Conservation (phyloP, 306 rosid genomes). For the Cicer chorassanicum region DNA sequence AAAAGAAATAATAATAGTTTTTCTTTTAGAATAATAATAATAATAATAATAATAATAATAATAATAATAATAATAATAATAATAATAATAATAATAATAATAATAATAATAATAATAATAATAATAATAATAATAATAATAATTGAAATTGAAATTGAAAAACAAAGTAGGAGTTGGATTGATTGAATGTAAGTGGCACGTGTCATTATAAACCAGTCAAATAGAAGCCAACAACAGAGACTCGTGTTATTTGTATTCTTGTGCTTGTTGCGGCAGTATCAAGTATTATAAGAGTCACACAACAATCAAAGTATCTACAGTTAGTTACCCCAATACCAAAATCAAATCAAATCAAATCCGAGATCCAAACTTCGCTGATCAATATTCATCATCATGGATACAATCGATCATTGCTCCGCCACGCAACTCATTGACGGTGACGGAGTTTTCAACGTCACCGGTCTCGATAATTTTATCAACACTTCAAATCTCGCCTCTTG, state of each 20-base stretch:
- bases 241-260: slow-evolving; percentile 15
- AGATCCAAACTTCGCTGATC: slow-evolving; percentile 32
- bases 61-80: too few species aligned
- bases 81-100: too few species aligned
- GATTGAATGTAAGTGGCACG: slow-evolving; percentile 41
- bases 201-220: slow-evolving; percentile 33
- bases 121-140: too few species aligned
- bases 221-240: slow-evolving; percentile 17
- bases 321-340: not conserved
- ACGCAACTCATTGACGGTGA: slow-evolving; percentile 79
- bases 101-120: too few species aligned
- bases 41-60: too few species aligned
- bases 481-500: slow-evolving; percentile 52
- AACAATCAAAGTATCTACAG: slow-evolving; percentile 32
- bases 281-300: not conserved
- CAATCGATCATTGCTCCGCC: slow-evolving; percentile 53
- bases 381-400: not conserved
- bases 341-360: not conserved
- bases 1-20: too few species aligned
- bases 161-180: not conserved
- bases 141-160: not conserved
- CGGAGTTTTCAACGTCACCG: slow-evolving; percentile 73
- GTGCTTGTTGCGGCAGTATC: not conserved
- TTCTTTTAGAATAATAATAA: too few species aligned
- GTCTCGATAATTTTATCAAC: slow-evolving; percentile 62